These are phyloP conservation scores for Debaryomyces prosopidis DNA, from an alignment of 805 yeast species.

Conservation along the genomic window DNA sequence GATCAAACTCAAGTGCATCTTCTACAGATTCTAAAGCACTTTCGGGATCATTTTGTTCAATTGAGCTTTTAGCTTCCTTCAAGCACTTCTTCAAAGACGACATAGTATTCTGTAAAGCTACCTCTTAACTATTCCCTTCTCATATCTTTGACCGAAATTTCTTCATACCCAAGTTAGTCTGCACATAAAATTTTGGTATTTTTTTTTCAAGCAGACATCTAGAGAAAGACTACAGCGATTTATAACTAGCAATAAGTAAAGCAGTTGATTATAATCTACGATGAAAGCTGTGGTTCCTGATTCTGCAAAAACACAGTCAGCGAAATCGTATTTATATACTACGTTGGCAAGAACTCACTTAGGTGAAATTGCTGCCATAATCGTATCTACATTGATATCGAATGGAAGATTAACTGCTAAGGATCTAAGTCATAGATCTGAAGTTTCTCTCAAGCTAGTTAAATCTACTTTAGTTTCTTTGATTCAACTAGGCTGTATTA, in stretches of 20 bases:
- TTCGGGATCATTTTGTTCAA: conserved; percentile 59
- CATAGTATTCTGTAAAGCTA: conserved; percentile 9
- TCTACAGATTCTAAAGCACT: conserved; percentile 57
- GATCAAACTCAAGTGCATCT: conserved; percentile 57
- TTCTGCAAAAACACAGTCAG: conserved; percentile 53
- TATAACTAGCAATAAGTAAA: neutral
- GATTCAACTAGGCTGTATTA: conserved; percentile 76
- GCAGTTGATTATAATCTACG: neutral
- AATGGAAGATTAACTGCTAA: conserved; percentile 64
- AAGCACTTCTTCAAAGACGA: conserved; percentile 23
- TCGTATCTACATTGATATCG: conserved; percentile 61
- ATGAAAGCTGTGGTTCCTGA: conserved; percentile 20
- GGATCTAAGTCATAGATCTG: conserved; percentile 51
- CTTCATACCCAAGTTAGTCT: neutral
- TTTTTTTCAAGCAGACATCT: neutral
- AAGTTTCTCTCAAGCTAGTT: conserved; percentile 50
- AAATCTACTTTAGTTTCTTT: conserved; percentile 72
- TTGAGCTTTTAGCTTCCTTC: conserved; percentile 45
- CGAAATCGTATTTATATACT: conserved; percentile 60
- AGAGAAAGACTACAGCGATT: neutral
- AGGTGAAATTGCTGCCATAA: conserved; percentile 72
- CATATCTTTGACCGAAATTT: neutral
- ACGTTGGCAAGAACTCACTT: conserved; percentile 52
- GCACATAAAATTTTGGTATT: neutral
- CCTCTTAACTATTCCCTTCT: neutral